Conservation (phyloP, 2,329 filamentous ascomycete genomes). For the Endoconidiophora laricicola region DNA sequence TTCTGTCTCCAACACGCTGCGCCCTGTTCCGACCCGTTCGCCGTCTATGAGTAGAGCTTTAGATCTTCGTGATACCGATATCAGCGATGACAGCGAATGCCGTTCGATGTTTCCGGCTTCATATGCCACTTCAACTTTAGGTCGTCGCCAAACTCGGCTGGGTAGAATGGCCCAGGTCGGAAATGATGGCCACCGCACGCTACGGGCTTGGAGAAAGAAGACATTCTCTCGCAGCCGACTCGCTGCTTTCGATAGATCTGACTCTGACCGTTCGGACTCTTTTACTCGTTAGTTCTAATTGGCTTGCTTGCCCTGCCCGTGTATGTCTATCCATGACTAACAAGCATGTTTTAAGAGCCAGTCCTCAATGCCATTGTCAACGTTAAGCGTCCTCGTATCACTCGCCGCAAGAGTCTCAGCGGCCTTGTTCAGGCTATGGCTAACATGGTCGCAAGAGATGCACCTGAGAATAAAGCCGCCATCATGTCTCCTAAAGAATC, state of each 20-base stretch:
- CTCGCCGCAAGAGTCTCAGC: constrained; percentile 11
- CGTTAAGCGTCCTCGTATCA: constrained; percentile 2
- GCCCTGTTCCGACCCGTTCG: too few relatives aligned
- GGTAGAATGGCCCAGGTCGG: constrained; percentile 4
- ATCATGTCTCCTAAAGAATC: too few relatives aligned
- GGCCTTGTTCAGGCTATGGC: constrained; percentile 11
- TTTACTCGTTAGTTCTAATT: neutral
- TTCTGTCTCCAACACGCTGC: too few relatives aligned
- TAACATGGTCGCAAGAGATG: constrained; percentile 7
- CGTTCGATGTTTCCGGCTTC: constrained; percentile 10
- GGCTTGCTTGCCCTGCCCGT: neutral
- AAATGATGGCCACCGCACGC: constrained; percentile 11
- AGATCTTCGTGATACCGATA: constrained; percentile 12
- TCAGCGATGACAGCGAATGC: constrained; percentile 11
- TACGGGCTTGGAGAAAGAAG: constrained; percentile 10
- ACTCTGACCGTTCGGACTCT: constrained; percentile 4
- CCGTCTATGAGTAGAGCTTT: constrained; percentile 9
- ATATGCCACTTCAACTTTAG: constrained; percentile 9
- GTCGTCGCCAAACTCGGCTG: neutral
- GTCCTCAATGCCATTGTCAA: constrained; percentile 1
- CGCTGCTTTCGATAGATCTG: constrained; percentile 5
- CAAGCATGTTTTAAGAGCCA: neutral
- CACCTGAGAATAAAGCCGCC: neutral
- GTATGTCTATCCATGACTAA: neutral
- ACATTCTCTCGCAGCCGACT: constrained; percentile 10